Conservation (phyloP, 345 rosid genomes). For the Balakata baccata region DNA sequence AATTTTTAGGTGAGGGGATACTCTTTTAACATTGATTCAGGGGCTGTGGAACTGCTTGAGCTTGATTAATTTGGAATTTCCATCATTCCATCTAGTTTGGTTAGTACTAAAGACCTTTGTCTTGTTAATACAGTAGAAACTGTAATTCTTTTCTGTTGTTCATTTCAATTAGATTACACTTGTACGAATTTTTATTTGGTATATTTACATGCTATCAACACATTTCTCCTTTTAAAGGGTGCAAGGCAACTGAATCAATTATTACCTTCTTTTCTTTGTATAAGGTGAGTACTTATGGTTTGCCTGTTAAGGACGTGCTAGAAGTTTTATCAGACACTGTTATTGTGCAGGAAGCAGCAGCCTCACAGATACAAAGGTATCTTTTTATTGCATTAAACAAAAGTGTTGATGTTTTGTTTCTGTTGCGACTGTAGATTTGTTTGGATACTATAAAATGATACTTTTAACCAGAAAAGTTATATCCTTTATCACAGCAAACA, state of each 20-base stretch:
- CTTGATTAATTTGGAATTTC: constrained; percentile 88
- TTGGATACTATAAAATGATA: not conserved
- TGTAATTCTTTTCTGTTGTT: not conserved
- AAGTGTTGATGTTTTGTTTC: not conserved
- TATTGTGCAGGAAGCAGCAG: constrained; percentile 74
- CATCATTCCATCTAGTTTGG: constrained; percentile 88
- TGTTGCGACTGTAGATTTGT: not conserved
- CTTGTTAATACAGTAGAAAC: not conserved
- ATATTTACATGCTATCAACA: not conserved
- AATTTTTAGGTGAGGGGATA: constrained; percentile 70
- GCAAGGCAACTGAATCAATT: not conserved
- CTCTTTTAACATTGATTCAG: constrained; percentile 72
- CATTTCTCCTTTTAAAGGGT: not conserved
- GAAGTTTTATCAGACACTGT: constrained; percentile 64
- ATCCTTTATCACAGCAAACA: not conserved
- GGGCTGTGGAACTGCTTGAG: constrained; percentile 71
- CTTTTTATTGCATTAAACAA: constrained; percentile 9
- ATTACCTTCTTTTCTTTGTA: constrained; percentile 16
- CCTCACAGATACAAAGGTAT: constrained; percentile 69
- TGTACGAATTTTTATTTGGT: not conserved
- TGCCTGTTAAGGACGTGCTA: constrained; percentile 69
- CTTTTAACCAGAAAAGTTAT: not conserved
- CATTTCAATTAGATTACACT: not conserved
- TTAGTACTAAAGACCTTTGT: constrained; percentile 26
- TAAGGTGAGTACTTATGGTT: constrained; percentile 81